Evolutionary conservation across 805 yeast genomes (phyloP).

Genomic region (Gaillardinia entomophila): DNA sequence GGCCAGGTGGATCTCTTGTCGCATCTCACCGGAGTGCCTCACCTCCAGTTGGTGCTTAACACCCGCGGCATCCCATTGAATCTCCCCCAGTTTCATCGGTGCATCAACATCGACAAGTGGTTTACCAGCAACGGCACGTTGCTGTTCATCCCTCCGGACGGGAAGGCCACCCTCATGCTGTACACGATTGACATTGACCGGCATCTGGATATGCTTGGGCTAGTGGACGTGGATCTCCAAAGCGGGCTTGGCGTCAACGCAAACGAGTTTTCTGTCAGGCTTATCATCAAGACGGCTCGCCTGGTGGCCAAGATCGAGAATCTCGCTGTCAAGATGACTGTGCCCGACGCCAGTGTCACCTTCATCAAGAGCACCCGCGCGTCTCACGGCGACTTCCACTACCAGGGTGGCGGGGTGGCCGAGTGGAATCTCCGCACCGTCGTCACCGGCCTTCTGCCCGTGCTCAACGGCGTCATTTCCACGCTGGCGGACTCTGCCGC

Average conservation of each 20-base stretch:
- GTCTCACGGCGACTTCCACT: slow-evolving; percentile 73
- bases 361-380: slow-evolving; percentile 53
- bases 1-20: slow-evolving; percentile 64
- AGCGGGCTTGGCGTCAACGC: slow-evolving; percentile 46
- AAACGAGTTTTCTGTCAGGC: slow-evolving; percentile 60
- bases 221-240: slow-evolving; percentile 49
- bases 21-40: slow-evolving; percentile 74
- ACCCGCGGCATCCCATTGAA: slow-evolving; percentile 42
- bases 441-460: slow-evolving; percentile 60
- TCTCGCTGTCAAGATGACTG: slow-evolving; percentile 20
- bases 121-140: slow-evolving; percentile 38
- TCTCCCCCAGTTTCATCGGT: slow-evolving; percentile 63
- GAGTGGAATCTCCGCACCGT: slow-evolving; percentile 61
- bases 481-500: slow-evolving; percentile 1
- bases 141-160: slow-evolving; percentile 87
- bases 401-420: slow-evolving; percentile 45
- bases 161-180: slow-evolving; percentile 53
- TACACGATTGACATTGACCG: slow-evolving; percentile 53
- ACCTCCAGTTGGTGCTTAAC: slow-evolving; percentile 52
- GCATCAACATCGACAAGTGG: slow-evolving; percentile 58
- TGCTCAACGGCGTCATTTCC: slow-evolving; percentile 54
- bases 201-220: slow-evolving; percentile 33
- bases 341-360: slow-evolving; percentile 11
- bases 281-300: slow-evolving; percentile 34
- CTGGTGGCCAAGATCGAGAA: slow-evolving; percentile 29